Base-by-base conservation (phyloP, 805 yeast species). In the Cyberlindnera bimundalis region DNA sequence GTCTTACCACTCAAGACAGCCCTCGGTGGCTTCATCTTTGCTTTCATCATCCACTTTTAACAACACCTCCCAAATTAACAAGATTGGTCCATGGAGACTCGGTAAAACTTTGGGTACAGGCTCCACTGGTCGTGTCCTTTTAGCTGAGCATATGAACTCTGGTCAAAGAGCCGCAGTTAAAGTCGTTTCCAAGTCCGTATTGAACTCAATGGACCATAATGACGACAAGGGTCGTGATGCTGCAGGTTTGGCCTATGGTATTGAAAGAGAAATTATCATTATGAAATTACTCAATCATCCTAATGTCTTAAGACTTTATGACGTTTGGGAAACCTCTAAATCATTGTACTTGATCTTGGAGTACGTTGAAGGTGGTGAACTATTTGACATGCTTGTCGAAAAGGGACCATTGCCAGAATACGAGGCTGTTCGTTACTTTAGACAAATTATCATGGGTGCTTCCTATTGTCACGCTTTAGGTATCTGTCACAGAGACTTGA, bases 311-410 rank as follows among this genome's bases (percentile, higher is more conserved):
- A 84, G 93, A 19, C 70, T 93, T 29, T 93, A 89, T 60, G 99
- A 93, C 59, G 99, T 93, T 18, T 93, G 98, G 98, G 99, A 93
- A 64, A 91, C 95, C 50, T 82, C 88, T 50, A 88, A 87, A 57
- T 96, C 91, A 45, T 70, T 93, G 42, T 85, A 81, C 55, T 61
- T 85, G 49, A 88, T 85, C 13, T 65, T 85, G 37, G 95, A 85
- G 58, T 85, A 84, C 59, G 91, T 85, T 24, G 90, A 85, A 61
- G 91, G 93, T n/a, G 95, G 95, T 44, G 95, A 85, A 61, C 65
- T 85, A 40, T 85, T 85, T 51, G 93, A 85, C 55, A 71, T 80
- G 46, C 65, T 85, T 40, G 88, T 84, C 6, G 63, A 68, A 20
- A 74, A 76, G 47, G 93, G 91, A 5, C 82, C 83, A 19, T 62